Conservation (phyloP, 148 eudicot genomes). For the Suaeda aralocaspica region DNA sequence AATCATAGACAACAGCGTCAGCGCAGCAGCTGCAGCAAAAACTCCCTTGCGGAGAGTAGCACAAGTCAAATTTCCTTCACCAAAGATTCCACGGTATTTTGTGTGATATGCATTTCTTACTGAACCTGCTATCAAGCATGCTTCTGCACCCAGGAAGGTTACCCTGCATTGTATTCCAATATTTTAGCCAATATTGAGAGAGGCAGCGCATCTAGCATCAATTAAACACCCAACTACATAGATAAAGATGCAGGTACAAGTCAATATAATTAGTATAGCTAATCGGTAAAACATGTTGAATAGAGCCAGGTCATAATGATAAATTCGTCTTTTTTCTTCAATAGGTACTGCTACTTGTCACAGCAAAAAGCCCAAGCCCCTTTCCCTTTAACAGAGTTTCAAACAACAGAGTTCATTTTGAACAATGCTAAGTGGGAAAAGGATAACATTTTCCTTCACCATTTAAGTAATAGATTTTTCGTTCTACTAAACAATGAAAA, state of each 20-base stretch:
- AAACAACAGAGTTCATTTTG: too few species aligned
- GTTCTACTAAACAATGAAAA: too few species aligned
- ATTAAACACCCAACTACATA: background rate
- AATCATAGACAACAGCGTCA: conserved; percentile 63
- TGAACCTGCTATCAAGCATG: conserved; percentile 87
- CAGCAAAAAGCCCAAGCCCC: too few species aligned
- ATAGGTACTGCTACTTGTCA: too few species aligned
- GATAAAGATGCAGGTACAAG: too few species aligned
- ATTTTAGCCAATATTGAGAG: background rate
- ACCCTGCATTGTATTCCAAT: conserved; percentile 47
- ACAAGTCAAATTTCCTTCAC: conserved; percentile 51
- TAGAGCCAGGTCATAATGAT: background rate
- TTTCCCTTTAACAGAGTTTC: too few species aligned
- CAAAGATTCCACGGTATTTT: conserved; percentile 56
- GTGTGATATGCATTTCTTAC: conserved; percentile 94
- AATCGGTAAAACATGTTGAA: background rate
- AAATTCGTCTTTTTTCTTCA: too few species aligned
- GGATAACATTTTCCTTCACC: too few species aligned
- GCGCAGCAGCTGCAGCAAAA: conserved; percentile 86
- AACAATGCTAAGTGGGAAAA: too few species aligned
- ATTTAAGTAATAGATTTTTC: too few species aligned
- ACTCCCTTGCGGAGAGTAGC: conserved; percentile 91
- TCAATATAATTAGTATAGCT: too few species aligned
- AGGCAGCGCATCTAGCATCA: too few species aligned
- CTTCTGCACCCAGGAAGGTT: conserved; percentile 80